Percentiles rank a stretch among this genome's conserved stretches.
Evolutionary conservation across 306 rosid genomes (phyloP).

Genomic region (Boehmeria nivea): DNA sequence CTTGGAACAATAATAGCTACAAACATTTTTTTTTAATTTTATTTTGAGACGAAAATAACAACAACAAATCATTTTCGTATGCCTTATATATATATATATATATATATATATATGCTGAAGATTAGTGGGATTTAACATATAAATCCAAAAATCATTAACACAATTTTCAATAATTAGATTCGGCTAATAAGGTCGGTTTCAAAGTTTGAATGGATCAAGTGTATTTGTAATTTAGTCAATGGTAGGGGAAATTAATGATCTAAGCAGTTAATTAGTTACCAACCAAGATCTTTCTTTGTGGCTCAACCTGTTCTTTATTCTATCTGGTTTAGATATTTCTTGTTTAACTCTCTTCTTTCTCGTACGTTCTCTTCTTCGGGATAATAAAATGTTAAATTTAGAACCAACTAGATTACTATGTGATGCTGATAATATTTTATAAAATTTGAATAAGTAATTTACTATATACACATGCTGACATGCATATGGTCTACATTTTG

Average conservation of each 20-base stretch:
- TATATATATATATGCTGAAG: not conserved
- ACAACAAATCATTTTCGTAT: no score
- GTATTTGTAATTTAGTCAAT: not conserved
- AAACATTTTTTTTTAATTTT: no score
- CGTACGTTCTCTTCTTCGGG: not conserved
- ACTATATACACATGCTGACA: no score
- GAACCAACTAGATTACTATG: no score
- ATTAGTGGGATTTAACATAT: constrained; percentile 1
- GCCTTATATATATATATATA: not conserved
- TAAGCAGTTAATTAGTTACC: constrained; percentile 8
- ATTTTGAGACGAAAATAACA: no score
- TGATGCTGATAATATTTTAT: no score
- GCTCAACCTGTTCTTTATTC: constrained; percentile 5
- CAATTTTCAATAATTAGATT: constrained; percentile 46
- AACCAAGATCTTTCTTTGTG: constrained; percentile 29
- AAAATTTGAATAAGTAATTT: no score
- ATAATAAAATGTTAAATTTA: no score
- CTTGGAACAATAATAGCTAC: no score
- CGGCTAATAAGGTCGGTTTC: constrained; percentile 28
- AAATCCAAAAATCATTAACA: constrained; percentile 1
- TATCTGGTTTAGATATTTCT: constrained; percentile 2
- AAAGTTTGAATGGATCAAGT: constrained; percentile 23
- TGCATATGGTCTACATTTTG: no score
- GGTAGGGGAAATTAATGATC: constrained; percentile 11
- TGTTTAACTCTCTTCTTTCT: constrained; percentile 7